A percentile compares a stretch with the other conserved stretches of the same genome.
These are phyloP conservation scores for Wickerhamiella azymoides DNA, from an alignment of 805 yeast species.

Conservation along the genomic window DNA sequence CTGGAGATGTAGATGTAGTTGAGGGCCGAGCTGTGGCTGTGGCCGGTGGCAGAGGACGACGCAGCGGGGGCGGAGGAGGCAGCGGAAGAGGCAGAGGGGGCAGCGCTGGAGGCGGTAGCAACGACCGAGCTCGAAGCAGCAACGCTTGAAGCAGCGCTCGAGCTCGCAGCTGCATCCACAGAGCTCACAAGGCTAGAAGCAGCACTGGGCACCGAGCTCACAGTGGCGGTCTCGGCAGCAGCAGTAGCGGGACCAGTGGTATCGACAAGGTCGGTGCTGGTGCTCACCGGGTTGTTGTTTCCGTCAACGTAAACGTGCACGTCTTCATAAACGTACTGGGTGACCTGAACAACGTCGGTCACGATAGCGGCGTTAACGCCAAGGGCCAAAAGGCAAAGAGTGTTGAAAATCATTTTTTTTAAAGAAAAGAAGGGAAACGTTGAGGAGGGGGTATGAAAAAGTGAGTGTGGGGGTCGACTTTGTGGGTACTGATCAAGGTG, in stretches of 20 bases:
- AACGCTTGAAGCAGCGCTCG: neutral
- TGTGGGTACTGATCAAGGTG: neutral
- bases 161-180: conserved; percentile 5
- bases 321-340: conserved; percentile 17
- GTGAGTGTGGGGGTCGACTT: neutral
- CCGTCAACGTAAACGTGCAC: conserved; percentile 17
- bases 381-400: conserved; percentile 7
- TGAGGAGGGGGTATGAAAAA: neutral
- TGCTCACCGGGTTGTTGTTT: conserved; percentile 16
- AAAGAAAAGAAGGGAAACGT: conserved; percentile 1
- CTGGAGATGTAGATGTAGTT: neutral
- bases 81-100: conserved; percentile 7
- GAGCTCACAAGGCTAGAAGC: conserved; percentile 2
- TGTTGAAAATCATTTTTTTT: conserved; percentile 2
- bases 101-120: conserved; percentile 7
- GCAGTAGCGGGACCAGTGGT: conserved; percentile 9
- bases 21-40: conserved; percentile 7
- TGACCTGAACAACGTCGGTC: conserved; percentile 15
- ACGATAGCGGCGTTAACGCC: conserved; percentile 16
- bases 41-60: neutral
- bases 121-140: conserved; percentile 5
- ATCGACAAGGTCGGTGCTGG: conserved; percentile 9
- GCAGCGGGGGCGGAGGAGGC: conserved; percentile 3
- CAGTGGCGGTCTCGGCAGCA: conserved; percentile 2
- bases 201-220: neutral